Base-by-base conservation (phyloP, 768 basidiomycete genomes). In the Amanita pallidorosea region DNA sequence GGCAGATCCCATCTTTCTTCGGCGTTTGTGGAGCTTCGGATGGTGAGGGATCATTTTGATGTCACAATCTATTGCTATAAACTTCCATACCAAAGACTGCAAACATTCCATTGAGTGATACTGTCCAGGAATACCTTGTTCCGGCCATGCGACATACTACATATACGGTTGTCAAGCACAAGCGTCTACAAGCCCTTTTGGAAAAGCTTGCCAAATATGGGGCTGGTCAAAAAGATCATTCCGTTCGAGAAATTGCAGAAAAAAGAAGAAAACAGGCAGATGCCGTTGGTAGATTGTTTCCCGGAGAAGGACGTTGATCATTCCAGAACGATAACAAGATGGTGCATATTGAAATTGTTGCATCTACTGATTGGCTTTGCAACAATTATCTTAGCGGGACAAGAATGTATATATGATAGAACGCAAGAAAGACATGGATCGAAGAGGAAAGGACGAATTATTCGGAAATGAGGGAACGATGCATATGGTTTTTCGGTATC, bases 131-230 rank as follows among this genome's bases (percentile, higher is more conserved):
- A 57, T 97, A 83, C 66, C 73, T 95, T 25, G 76, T 85, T 18
- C 80, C 89, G 1, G 72, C 74, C 22, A 69, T 76, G 53, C 81
- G 88, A 47, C 84, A 83, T 56, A 70, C 78, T 25, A 80, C 80
- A 3, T 90, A 85, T 59, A 62, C 69, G 20, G 66, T 67, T 45
- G 79, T 92, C 44, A 83, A 81, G 58, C 80, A 82, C 12, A 88
- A 83, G 59, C 76, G 78, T 45, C 66, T 93, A 38, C 82, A 86
- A 49, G 70, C 80, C 2, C 65, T 93, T 42, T 72, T 93, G 6
- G 88, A 91, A 57, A 92, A 92, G 65, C 70, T 93, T 37, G 80
- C 82, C 2, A 80, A 73, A 51, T 83, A 74, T 58, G 86, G 88
- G 2, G 63, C 76, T 5, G 73, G 71, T 5, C 79, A 81, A 56